A percentile compares a stretch with the other conserved stretches of the same genome.
These are phyloP conservation scores for Trichoderma pleuroti DNA, from an alignment of 2,329 filamentous ascomycete species.

Conservation along the genomic window DNA sequence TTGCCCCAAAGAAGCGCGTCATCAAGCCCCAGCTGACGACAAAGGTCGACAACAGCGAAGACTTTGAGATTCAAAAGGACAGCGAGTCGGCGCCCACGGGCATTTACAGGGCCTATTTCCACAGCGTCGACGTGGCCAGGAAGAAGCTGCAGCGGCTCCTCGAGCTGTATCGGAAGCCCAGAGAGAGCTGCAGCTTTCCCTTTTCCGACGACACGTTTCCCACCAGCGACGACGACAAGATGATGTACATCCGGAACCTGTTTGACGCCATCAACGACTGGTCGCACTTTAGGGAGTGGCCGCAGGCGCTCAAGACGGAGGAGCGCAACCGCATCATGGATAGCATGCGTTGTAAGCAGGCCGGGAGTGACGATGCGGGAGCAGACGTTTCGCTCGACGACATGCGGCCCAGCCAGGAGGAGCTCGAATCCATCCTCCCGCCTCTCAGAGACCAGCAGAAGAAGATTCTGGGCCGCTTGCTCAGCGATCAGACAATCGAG, in stretches of 20 bases:
- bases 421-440: conserved; percentile 18
- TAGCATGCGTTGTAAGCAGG: not conserved
- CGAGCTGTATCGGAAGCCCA: conserved; percentile 21
- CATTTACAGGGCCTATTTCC: conserved; percentile 15
- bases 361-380: not conserved
- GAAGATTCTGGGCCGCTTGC: conserved; percentile 23
- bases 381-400: conserved; percentile 3
- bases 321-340: conserved; percentile 16
- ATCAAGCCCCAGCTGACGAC: conserved; percentile 17
- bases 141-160: conserved; percentile 12
- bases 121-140: conserved; percentile 1
- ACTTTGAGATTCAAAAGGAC: conserved; percentile 15
- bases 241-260: conserved; percentile 19
- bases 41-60: conserved; percentile 18
- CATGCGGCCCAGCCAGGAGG: conserved; percentile 18
- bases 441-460: conserved; percentile 23
- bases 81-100: conserved; percentile 14
- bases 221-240: conserved; percentile 8
- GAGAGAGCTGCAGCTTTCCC: conserved; percentile 21
- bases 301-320: conserved; percentile 19
- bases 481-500: conserved; percentile 25
- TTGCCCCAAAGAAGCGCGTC: conserved; percentile 15
- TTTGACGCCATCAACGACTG: conserved; percentile 28
- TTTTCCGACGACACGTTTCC: conserved; percentile 22
- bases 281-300: conserved; percentile 26